Conservation (phyloP, 208 protist species). For the Novymonas esmeraldas region DNA sequence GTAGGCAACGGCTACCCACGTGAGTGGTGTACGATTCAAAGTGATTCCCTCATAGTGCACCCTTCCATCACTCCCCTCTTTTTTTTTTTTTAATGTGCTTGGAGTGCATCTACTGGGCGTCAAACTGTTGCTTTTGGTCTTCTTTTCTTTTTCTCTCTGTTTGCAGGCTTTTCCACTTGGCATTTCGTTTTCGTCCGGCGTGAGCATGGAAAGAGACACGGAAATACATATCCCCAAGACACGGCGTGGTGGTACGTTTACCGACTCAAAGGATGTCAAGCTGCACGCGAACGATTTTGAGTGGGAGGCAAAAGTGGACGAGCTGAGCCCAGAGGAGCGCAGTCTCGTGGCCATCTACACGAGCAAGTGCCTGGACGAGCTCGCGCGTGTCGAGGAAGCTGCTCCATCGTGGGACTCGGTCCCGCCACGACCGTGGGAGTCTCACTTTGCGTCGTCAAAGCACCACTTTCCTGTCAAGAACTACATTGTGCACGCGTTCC, state of each 20-base stretch:
- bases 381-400: background rate
- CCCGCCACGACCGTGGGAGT: conserved; percentile 44
- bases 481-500: conserved; percentile 80
- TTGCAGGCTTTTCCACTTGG: too few relatives aligned
- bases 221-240: conserved; percentile 27
- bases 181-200: too few relatives aligned
- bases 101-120: too few relatives aligned
- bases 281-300: conserved; percentile 78
- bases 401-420: background rate
- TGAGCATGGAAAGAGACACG: background rate
- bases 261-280: conserved; percentile 55
- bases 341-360: conserved; percentile 39
- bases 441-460: conserved; percentile 51
- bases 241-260: conserved; percentile 48
- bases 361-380: background rate
- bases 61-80: too few relatives aligned
- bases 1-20: too few relatives aligned
- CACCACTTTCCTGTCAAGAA: conserved; percentile 85
- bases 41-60: too few relatives aligned
- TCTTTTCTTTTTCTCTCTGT: too few relatives aligned
- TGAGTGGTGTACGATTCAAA: too few relatives aligned
- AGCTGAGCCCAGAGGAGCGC: conserved; percentile 35
- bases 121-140: too few relatives aligned
- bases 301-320: conserved; percentile 46
- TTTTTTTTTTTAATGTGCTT: too few relatives aligned